These are phyloP conservation scores for Clarkia xantiana DNA, from an alignment of 345 rosid genomes.

Conservation along the genomic window DNA sequence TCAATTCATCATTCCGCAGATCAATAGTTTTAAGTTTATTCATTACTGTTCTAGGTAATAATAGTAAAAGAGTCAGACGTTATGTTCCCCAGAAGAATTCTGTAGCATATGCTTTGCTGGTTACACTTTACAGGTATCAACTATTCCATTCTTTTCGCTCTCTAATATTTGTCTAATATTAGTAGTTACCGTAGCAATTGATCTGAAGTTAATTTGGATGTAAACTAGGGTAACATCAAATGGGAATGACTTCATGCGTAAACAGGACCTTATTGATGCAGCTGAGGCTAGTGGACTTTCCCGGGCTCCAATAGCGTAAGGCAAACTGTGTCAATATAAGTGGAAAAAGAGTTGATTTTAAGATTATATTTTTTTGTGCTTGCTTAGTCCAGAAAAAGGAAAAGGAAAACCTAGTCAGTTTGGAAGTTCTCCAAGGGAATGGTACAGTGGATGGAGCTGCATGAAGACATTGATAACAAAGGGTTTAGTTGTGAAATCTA, in stretches of 20 bases:
- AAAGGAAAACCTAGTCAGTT: constrained; percentile 54
- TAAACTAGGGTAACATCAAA: constrained; percentile 38
- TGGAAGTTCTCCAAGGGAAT: constrained; percentile 64
- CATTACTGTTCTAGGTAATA: constrained; percentile 26
- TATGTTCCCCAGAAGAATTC: constrained; percentile 75
- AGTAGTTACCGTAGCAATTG: not conserved
- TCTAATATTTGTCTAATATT: not conserved
- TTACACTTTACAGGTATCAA: constrained; percentile 57
- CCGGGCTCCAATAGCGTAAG: constrained; percentile 55
- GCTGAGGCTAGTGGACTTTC: constrained; percentile 96
- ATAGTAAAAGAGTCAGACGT: constrained; percentile 30
- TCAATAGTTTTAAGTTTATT: no score
- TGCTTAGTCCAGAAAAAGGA: constrained; percentile 70
- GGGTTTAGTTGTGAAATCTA: constrained; percentile 80
- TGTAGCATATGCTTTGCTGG: constrained; percentile 72
- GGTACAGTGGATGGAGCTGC: constrained; percentile 95
- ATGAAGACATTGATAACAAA: constrained; percentile 66
- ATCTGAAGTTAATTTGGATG: constrained; percentile 3
- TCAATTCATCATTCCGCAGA: no score
- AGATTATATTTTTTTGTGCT: constrained; percentile 1
- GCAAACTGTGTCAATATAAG: constrained; percentile 1
- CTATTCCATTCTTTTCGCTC: not conserved
- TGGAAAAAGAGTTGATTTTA: constrained; percentile 3
- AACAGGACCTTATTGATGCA: constrained; percentile 83
- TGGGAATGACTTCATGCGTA: constrained; percentile 65